Percentiles rank a stretch among this genome's conserved stretches.
These are phyloP conservation scores for Fagus sylvatica DNA, from an alignment of 306 rosid genomes.

Conservation along the genomic window DNA sequence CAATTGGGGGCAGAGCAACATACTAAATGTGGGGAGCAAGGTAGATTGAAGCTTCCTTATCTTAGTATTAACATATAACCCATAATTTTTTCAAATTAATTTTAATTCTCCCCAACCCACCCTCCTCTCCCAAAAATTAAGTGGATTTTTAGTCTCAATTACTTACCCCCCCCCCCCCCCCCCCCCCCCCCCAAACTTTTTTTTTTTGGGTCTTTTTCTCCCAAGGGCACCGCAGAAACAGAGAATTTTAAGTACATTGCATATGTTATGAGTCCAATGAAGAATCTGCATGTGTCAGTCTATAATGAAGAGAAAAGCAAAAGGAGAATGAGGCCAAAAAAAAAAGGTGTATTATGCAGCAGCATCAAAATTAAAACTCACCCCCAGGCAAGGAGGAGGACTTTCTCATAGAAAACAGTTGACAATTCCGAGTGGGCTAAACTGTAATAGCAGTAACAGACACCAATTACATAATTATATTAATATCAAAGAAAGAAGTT, in stretches of 20 bases:
- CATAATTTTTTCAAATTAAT: too few relatives aligned
- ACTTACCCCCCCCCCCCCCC: background rate
- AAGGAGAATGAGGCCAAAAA: background rate
- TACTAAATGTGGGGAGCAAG: background rate
- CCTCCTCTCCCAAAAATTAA: background rate
- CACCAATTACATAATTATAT: constrained; percentile 19
- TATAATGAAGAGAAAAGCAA: too few relatives aligned
- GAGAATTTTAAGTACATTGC: too few relatives aligned
- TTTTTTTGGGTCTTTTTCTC: too few relatives aligned
- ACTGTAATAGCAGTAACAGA: constrained; percentile 51
- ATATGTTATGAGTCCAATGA: too few relatives aligned
- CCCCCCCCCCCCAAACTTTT: too few relatives aligned
- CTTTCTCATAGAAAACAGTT: constrained; percentile 98
- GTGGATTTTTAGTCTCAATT: background rate
- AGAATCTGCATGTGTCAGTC: too few relatives aligned
- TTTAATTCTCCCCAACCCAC: background rate
- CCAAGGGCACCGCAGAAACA: too few relatives aligned
- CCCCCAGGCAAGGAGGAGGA: constrained; percentile 98
- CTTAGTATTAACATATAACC: background rate
- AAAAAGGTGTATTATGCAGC: background rate
- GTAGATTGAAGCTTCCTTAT: background rate
- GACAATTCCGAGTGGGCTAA: constrained; percentile 99
- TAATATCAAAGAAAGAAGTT: constrained; percentile 19
- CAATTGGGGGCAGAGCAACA: background rate
- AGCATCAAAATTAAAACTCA: constrained; percentile 45